Percentiles rank a stretch among this genome's conserved stretches.
These are phyloP conservation scores for Coemansia aciculifera DNA, from an alignment of 192 early-diverging fungal species.

Conservation along the genomic window DNA sequence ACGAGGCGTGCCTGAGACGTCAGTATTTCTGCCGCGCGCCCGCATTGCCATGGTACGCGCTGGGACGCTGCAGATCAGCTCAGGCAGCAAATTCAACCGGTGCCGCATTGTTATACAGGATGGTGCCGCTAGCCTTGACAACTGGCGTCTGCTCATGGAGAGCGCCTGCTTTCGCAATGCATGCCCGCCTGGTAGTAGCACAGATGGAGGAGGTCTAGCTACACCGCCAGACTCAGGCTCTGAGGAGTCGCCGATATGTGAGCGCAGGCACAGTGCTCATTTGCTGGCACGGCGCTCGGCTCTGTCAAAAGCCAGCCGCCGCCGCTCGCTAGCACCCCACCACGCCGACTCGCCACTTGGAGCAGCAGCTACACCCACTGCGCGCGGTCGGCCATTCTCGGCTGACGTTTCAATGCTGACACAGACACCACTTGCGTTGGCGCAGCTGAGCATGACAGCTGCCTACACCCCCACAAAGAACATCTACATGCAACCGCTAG, in stretches of 20 bases:
- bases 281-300: neutral
- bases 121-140: constrained; percentile 26
- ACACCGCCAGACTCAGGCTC: constrained; percentile 41
- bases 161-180: constrained; percentile 9
- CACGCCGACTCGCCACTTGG: neutral
- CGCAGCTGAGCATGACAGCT: constrained; percentile 6
- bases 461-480: constrained; percentile 33
- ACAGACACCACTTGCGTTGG: constrained; percentile 25
- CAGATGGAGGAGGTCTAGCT: constrained; percentile 17
- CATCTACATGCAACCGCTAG: constrained; percentile 44
- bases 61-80: constrained; percentile 40
- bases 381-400: constrained; percentile 41
- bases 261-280: neutral
- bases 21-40: constrained; percentile 42
- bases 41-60: constrained; percentile 20
- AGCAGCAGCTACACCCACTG: constrained; percentile 14
- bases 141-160: constrained; percentile 47
- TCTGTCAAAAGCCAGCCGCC: neutral
- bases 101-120: constrained; percentile 49
- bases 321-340: neutral
- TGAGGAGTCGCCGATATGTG: constrained; percentile 21
- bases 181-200: neutral
- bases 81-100: constrained; percentile 40
- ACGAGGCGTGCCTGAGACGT: constrained; percentile 46
- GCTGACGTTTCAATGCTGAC: constrained; percentile 43